A percentile compares a stretch with the other conserved stretches of the same genome.
These are phyloP conservation scores for Raphanus sativus DNA, from an alignment of 345 rosid genomes.

Conservation along the genomic window DNA sequence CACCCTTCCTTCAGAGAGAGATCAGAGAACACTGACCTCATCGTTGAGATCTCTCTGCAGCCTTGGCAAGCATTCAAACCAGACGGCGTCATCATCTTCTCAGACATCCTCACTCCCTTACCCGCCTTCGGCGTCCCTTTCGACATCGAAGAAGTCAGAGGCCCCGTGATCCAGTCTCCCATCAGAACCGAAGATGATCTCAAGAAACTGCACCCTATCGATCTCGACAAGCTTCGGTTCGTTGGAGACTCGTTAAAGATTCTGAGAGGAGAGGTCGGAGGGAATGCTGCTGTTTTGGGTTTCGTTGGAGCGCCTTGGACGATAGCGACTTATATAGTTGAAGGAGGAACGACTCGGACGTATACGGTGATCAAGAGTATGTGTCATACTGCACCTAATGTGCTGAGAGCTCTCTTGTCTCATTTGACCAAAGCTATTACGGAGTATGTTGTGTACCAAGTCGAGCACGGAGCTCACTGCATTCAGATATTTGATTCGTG, in stretches of 20 bases:
- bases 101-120: slow-evolving; percentile 89
- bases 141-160: slow-evolving; percentile 88
- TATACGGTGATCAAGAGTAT: slow-evolving; percentile 79
- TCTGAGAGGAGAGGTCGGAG: slow-evolving; percentile 77
- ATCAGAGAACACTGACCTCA: slow-evolving; percentile 93
- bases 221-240: slow-evolving; percentile 66
- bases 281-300: slow-evolving; percentile 74
- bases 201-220: slow-evolving; percentile 75
- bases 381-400: slow-evolving; percentile 82
- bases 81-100: slow-evolving; percentile 92
- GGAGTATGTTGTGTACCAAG: slow-evolving; percentile 79
- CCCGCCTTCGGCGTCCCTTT: slow-evolving; percentile 95
- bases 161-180: slow-evolving; percentile 81
- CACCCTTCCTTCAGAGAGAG: slow-evolving; percentile 90
- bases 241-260: slow-evolving; percentile 80
- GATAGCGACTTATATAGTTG: slow-evolving; percentile 85
- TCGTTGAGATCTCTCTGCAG: slow-evolving; percentile 92
- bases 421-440: slow-evolving; percentile 76
- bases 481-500: slow-evolving; percentile 95
- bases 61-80: slow-evolving; percentile 94
- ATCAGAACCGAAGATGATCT: slow-evolving; percentile 65
- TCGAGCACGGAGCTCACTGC: slow-evolving; percentile 87
- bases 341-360: slow-evolving; percentile 87
- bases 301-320: slow-evolving; percentile 98
- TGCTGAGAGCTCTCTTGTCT: slow-evolving; percentile 72